A percentile compares a stretch with the other conserved stretches of the same genome.
Conservation (phyloP, 2,329 filamentous ascomycete genomes). For the Trichophyton rubrum region DNA sequence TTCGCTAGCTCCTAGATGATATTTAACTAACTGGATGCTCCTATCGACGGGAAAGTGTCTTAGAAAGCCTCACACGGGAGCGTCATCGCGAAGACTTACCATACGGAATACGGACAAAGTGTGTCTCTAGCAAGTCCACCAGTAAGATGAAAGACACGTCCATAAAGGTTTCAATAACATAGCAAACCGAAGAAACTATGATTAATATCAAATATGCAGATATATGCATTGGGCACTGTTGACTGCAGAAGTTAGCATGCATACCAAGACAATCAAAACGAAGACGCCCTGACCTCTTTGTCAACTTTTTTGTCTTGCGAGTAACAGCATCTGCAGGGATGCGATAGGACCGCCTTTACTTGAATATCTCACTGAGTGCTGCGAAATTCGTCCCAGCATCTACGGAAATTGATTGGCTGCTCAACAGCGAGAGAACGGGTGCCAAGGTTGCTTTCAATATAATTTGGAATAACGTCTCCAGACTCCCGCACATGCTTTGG, state of each 20-base stretch:
- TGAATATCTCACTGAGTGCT: not conserved
- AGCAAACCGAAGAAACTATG: not conserved
- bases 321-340: not conserved
- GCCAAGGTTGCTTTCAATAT: not conserved
- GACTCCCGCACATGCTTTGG: not conserved
- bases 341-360: not conserved
- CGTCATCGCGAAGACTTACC: not conserved
- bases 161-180: not conserved
- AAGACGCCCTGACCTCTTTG: conserved; percentile 3
- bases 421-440: not conserved
- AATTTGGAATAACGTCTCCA: not conserved
- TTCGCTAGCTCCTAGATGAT: no score
- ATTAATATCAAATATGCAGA: not conserved
- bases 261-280: not conserved
- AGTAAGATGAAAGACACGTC: not conserved
- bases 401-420: not conserved
- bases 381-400: not conserved
- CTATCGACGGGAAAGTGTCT: not conserved
- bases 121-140: not conserved
- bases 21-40: not conserved
- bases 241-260: not conserved
- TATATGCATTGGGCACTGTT: conserved; percentile 1
- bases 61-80: not conserved
- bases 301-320: not conserved
- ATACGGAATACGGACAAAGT: not conserved